These are phyloP conservation scores for Globisporangium echinulatum DNA, from an alignment of 352 stramenopile genomes.

Conservation along the genomic window DNA sequence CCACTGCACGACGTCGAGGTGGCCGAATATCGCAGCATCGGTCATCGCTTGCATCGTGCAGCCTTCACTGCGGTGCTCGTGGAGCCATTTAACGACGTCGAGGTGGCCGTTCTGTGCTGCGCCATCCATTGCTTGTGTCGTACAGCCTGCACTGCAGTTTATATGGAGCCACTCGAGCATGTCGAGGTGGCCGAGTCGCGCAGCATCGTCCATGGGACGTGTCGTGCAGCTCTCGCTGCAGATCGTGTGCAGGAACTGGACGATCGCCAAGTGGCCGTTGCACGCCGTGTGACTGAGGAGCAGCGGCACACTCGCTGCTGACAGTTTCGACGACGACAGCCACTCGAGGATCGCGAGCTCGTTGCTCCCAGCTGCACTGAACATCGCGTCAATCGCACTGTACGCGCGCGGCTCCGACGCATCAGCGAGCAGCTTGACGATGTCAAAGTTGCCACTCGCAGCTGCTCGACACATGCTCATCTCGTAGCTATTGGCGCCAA, in stretches of 20 bases:
- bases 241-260: slow-evolving; percentile 5
- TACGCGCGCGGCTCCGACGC: not conserved
- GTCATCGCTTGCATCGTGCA: not conserved
- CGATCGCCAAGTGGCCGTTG: slow-evolving; percentile 11
- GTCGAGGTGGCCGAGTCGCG: not conserved
- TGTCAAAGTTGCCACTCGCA: not conserved
- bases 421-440: not conserved
- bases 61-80: not conserved
- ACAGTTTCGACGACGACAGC: not conserved
- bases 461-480: not conserved
- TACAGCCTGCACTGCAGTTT: not conserved
- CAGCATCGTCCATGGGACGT: not conserved
- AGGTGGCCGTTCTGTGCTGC: slow-evolving; percentile 1
- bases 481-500: not conserved
- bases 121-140: not conserved
- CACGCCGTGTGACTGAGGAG: not conserved
- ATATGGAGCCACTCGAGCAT: slow-evolving; percentile 1
- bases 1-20: not conserved
- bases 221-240: not conserved
- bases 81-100: slow-evolving; percentile 1
- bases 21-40: not conserved
- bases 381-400: not conserved
- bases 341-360: not conserved
- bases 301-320: too few species aligned
- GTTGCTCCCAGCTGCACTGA: slow-evolving; percentile 2